Conservation (phyloP, 805 yeast species). For the Debaryomyces maramus region DNA sequence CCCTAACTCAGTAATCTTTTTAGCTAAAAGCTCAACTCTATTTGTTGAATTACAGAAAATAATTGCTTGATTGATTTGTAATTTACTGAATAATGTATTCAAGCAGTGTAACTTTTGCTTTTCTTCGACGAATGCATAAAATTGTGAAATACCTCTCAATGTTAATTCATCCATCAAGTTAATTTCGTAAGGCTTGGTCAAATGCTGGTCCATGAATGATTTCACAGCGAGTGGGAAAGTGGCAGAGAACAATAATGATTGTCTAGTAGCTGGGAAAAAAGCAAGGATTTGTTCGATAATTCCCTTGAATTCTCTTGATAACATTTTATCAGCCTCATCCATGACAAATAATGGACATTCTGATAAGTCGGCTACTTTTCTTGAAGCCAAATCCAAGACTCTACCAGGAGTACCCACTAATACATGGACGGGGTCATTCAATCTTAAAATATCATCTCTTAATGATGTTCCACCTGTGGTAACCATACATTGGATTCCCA, state of each 20-base stretch:
- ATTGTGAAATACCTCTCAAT: constrained; percentile 93
- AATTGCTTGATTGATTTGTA: constrained; percentile 94
- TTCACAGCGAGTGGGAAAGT: constrained; percentile 95
- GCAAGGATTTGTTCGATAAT: constrained; percentile 83
- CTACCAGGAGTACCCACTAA: constrained; percentile 98
- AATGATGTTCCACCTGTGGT: constrained; percentile 97
- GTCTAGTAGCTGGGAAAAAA: constrained; percentile 69
- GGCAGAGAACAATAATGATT: constrained; percentile 87
- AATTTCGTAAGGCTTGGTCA: constrained; percentile 90
- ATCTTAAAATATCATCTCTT: constrained; percentile 90
- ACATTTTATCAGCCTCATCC: constrained; percentile 99
- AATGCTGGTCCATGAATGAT: constrained; percentile 86
- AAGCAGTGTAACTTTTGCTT: constrained; percentile 93
- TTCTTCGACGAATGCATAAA: constrained; percentile 97
- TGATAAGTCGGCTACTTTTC: constrained; percentile 82
- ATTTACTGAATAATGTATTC: constrained; percentile 89
- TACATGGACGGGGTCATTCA: constrained; percentile 90
- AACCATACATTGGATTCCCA: constrained; percentile 92
- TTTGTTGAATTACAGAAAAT: constrained; percentile 96
- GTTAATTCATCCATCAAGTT: constrained; percentile 98
- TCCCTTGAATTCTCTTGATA: constrained; percentile 83
- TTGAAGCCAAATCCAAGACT: constrained; percentile 88
- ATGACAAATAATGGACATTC: constrained; percentile 86
- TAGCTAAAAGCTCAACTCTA: constrained; percentile 93
- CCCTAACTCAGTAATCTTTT: constrained; percentile 93